These are phyloP conservation scores for Ogataea pini DNA, from an alignment of 805 yeast genomes.

Conservation along the genomic window DNA sequence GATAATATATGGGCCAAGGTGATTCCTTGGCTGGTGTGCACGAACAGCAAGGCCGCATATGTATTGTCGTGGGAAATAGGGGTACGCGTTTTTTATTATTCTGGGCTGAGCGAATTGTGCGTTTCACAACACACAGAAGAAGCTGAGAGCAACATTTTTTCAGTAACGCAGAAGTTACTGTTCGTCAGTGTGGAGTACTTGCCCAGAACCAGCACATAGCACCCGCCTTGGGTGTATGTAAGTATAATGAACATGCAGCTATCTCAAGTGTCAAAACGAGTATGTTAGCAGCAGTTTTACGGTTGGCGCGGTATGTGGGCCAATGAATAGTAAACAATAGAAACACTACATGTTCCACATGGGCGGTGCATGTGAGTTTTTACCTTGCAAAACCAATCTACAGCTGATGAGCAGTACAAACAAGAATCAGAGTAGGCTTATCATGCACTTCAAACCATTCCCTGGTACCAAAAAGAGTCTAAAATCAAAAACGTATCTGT, in stretches of 20 bases:
- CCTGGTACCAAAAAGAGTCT: too few relatives aligned
- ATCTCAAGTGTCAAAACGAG: not conserved
- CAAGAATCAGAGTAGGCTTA: too few relatives aligned
- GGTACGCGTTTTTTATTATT: not conserved
- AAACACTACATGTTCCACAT: not conserved
- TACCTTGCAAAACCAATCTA: not conserved
- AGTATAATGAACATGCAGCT: conserved; percentile 1
- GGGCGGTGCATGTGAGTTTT: conserved; percentile 1
- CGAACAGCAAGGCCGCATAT: not conserved
- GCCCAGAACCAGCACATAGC: not conserved
- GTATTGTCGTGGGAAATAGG: not conserved
- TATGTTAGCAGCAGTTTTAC: not conserved
- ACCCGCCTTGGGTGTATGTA: not conserved
- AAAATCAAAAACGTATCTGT: too few relatives aligned
- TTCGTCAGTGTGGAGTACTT: not conserved
- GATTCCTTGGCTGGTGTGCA: conserved; percentile 2
- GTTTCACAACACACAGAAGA: not conserved
- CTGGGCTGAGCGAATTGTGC: not conserved
- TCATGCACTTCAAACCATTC: too few relatives aligned
- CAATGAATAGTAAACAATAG: not conserved
- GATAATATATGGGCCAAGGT: not conserved
- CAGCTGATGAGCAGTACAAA: not conserved
- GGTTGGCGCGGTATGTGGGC: not conserved
- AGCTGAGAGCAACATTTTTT: not conserved
- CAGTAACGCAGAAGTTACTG: not conserved